A percentile compares a stretch with the other conserved stretches of the same genome.
Conservation (phyloP, 148 eudicot genomes). For the Salicornia ramosissima region DNA sequence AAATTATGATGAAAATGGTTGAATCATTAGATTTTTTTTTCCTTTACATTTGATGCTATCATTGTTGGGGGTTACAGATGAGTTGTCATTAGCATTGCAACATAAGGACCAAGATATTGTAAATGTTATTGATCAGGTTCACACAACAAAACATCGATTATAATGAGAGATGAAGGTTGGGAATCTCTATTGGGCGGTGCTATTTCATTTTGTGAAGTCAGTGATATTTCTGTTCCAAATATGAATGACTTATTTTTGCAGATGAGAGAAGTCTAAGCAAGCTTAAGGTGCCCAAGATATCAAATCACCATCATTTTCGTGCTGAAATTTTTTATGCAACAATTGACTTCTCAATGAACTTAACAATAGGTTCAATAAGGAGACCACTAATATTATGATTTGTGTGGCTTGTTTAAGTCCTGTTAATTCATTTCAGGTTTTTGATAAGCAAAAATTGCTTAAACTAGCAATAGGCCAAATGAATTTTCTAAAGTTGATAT, state of each 20-base stretch:
- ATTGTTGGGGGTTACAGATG: not conserved
- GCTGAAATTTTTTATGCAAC: conserved; percentile 9
- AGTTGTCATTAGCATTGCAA: not conserved
- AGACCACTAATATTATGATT: conserved; percentile 8
- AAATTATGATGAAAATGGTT: not conserved
- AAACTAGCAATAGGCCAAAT: not conserved
- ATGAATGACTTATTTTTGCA: not conserved
- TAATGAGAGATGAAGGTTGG: conserved; percentile 6
- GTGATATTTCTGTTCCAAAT: conserved; percentile 1
- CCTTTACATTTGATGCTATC: not conserved
- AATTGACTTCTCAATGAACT: not conserved
- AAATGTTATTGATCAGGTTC: conserved; percentile 10
- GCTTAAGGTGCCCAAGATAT: not conserved
- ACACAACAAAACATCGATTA: not conserved
- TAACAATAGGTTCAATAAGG: not conserved
- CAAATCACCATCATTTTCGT: not conserved
- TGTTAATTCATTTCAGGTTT: not conserved
- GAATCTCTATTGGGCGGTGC: not conserved
- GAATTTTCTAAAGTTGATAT: not conserved
- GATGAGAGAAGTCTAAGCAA: not conserved
- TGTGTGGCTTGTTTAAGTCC: conserved; percentile 17
- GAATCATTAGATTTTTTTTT: conserved; percentile 3
- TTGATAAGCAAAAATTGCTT: conserved; percentile 18
- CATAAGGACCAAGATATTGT: conserved; percentile 2
- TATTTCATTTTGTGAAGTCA: conserved; percentile 3